Conservation (phyloP, 176 grass and related monocot species). For the Carex myosuroides region DNA sequence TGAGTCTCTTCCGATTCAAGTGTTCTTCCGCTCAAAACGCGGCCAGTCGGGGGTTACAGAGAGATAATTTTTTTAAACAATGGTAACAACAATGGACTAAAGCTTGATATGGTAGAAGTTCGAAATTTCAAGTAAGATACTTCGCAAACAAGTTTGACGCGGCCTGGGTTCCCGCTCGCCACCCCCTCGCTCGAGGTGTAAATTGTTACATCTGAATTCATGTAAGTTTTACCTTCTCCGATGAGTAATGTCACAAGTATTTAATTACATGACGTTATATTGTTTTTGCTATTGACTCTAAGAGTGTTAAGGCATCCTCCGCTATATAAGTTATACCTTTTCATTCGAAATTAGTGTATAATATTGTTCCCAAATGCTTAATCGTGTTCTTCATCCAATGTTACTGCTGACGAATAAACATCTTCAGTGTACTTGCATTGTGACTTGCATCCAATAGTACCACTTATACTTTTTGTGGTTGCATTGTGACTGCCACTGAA, state of each 20-base stretch:
- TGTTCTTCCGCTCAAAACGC: too few relatives aligned
- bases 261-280: neutral
- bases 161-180: too few relatives aligned
- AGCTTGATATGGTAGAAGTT: too few relatives aligned
- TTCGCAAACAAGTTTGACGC: too few relatives aligned
- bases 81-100: too few relatives aligned
- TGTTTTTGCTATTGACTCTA: neutral
- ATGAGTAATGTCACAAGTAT: neutral
- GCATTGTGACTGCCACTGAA: neutral
- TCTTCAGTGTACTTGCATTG: neutral
- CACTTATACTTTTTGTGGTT: neutral
- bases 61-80: too few relatives aligned
- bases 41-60: too few relatives aligned
- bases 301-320: neutral
- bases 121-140: too few relatives aligned
- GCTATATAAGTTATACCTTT: neutral
- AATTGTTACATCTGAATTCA: neutral
- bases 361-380: neutral
- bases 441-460: too few relatives aligned
- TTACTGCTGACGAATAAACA: neutral
- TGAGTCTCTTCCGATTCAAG: too few relatives aligned
- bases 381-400: neutral
- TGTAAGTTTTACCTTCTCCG: conserved; percentile 2
- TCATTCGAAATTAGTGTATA: neutral
- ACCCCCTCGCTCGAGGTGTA: neutral